Evolutionary conservation across 768 basidiomycete species (phyloP).

Genomic region (Vishniacozyma victoriae): DNA sequence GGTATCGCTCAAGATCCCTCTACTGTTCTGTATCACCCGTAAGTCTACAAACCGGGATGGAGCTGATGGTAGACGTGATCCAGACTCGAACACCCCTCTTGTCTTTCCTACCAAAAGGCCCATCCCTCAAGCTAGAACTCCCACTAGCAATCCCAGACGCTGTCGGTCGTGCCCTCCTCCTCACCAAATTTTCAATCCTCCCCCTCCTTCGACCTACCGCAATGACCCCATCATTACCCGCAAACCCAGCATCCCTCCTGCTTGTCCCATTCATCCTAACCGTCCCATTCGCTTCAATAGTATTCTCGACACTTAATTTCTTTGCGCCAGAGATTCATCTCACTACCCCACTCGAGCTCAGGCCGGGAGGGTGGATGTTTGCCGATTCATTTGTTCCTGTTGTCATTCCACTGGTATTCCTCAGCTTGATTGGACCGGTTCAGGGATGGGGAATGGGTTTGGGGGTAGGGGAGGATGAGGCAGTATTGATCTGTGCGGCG

Average conservation of each 20-base stretch:
- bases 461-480: constrained; percentile 44
- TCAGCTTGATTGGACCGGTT: constrained; percentile 77
- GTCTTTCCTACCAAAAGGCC: constrained; percentile 58
- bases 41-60: constrained; percentile 36
- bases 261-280: constrained; percentile 72
- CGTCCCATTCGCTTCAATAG: constrained; percentile 54
- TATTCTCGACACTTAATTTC: constrained; percentile 55
- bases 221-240: constrained; percentile 55
- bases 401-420: constrained; percentile 67
- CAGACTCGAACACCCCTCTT: constrained; percentile 50
- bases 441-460: constrained; percentile 24
- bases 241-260: constrained; percentile 71
- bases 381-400: constrained; percentile 83
- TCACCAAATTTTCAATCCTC: constrained; percentile 67
- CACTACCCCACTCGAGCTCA: constrained; percentile 71
- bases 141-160: constrained; percentile 71
- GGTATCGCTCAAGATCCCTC: constrained; percentile 61
- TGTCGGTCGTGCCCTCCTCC: constrained; percentile 67
- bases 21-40: constrained; percentile 60
- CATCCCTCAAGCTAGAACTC: constrained; percentile 59
- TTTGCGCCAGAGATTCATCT: constrained; percentile 64
- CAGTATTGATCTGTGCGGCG: constrained; percentile 66
- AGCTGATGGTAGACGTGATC: constrained; percentile 22
- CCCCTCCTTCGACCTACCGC: constrained; percentile 55
- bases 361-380: constrained; percentile 76